These are phyloP conservation scores for Limonium bicolor DNA, from an alignment of 148 eudicot genomes.

Conservation along the genomic window DNA sequence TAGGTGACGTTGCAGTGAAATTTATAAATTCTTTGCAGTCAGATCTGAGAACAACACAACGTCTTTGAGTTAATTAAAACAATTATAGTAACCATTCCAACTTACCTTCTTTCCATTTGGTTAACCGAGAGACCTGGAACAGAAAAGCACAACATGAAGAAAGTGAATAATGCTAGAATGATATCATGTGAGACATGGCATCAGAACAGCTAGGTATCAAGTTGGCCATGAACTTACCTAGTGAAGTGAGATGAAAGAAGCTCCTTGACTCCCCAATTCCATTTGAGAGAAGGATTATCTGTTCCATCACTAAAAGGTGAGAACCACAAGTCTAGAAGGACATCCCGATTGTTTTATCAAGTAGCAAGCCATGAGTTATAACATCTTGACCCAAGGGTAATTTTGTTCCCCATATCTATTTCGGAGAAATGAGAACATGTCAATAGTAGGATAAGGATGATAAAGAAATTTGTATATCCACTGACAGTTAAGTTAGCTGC, in stretches of 20 bases:
- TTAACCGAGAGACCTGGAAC: constrained; percentile 12
- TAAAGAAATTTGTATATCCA: neutral
- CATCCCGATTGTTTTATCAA: neutral
- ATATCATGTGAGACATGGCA: neutral
- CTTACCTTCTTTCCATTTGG: constrained; percentile 9
- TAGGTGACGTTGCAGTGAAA: too few relatives aligned
- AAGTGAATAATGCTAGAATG: neutral
- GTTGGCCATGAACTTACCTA: constrained; percentile 4
- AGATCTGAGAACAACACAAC: too few relatives aligned
- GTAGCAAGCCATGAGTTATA: neutral
- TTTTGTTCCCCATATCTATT: too few relatives aligned
- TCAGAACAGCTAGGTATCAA: neutral
- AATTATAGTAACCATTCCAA: neutral
- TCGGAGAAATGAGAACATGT: neutral
- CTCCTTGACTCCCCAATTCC: constrained; percentile 10
- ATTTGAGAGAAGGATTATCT: constrained; percentile 4
- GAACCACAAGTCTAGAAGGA: neutral
- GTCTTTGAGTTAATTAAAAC: neutral
- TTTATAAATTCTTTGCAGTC: too few relatives aligned
- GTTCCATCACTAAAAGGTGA: constrained; percentile 4
- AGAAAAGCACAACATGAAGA: neutral
- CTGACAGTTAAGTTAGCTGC: neutral
- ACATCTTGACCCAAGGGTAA: too few relatives aligned
- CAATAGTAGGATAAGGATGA: neutral
- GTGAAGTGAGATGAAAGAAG: constrained; percentile 6